Base-by-base conservation (phyloP, 495 filamentous ascomycete genomes). In the Penicillium pancosmium region DNA sequence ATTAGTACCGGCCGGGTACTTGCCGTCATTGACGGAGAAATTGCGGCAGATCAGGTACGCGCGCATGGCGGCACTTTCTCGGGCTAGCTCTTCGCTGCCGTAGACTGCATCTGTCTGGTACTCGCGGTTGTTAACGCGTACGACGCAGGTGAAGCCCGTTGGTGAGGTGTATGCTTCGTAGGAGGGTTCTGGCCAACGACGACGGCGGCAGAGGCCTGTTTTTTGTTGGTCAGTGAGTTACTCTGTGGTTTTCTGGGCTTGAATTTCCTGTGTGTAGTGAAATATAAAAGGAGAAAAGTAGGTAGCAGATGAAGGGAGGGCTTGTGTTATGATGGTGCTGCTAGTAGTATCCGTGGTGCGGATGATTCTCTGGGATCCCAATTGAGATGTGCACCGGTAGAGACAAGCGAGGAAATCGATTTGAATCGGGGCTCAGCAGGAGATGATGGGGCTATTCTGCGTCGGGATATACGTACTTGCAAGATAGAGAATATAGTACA, bases 1-100 rank as follows among this genome's bases (percentile, higher is more conserved):
- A 77, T 91, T 80, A 77, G 91, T 80, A 69, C 91, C 78, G 71
- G 84, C 81, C 5, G 86, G 86, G 59, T 84, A 87, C 91, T 93
- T 95, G 76, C 93, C 93, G 66, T 96, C 94, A 73, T 97, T 98
- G 72, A 96, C 88, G 59, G 93, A 97, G 79, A 98, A 97, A 78
- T 97, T 96, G 71, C 93, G 89, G 81, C 94, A 98, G 59, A 98
- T 93, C 80, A 96, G 90, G 76, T 96, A 98, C 58, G 94, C 94
- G 60, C 91, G 88, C 88, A 94, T 97, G 59, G 94, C 94, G 53
- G 94, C 94, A 68, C 92, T 93, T 77, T 98, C 93, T 67, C 91
- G 89, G 52, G 94, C 94, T 64, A 97, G 81, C 52, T 82, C 80
- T 62, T 93, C 88, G 58, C 85, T 88, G 68, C 87, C 86, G 78